Percentiles rank a stretch among this genome's conserved stretches.
phyloP scores from a whole-genome alignment of 805 yeast species.

The Maudiozyma barnettii region DNA sequence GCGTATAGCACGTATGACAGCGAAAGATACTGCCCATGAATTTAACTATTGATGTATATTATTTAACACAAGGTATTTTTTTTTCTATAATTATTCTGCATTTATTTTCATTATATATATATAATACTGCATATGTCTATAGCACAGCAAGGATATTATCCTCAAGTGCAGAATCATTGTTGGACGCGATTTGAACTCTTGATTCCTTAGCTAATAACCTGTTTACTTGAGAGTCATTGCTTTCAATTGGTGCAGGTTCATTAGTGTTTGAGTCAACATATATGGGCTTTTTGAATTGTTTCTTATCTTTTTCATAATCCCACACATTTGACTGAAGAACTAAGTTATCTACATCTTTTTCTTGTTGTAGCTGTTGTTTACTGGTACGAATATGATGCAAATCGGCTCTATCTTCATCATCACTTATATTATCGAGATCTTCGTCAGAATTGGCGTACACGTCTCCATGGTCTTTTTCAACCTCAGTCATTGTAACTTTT shows the following conservation, averaged over 20 bases:
- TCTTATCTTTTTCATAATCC: conserved; percentile 49
- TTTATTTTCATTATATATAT: not conserved
- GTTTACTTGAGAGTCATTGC: not conserved
- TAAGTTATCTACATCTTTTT: conserved; percentile 11
- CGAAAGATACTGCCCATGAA: conserved; percentile 56
- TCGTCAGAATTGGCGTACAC: conserved; percentile 24
- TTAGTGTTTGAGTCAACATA: conserved; percentile 24
- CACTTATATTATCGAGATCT: conserved; percentile 29
- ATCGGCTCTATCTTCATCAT: conserved; percentile 30
- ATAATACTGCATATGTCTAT: conserved; percentile 3
- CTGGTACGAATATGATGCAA: conserved; percentile 21
- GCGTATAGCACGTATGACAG: conserved; percentile 62
- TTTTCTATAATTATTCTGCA: not conserved
- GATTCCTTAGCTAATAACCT: not conserved
- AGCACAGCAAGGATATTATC: conserved; percentile 23
- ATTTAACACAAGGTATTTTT: not conserved
- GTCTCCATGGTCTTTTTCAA: conserved; percentile 17
- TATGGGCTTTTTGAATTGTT: conserved; percentile 47
- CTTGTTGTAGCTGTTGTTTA: conserved; percentile 16
- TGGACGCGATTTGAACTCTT: conserved; percentile 20
- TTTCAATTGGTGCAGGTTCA: not conserved
- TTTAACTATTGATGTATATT: conserved; percentile 42
- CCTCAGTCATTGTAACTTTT: conserved; percentile 57
- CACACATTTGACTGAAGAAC: conserved; percentile 36
- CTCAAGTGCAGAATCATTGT: conserved; percentile 19